Evolutionary conservation across 2,329 filamentous ascomycete genomes (phyloP), one percentile per base, ranked within the genome.

Genomic region (Magnaporthales sp.): DNA sequence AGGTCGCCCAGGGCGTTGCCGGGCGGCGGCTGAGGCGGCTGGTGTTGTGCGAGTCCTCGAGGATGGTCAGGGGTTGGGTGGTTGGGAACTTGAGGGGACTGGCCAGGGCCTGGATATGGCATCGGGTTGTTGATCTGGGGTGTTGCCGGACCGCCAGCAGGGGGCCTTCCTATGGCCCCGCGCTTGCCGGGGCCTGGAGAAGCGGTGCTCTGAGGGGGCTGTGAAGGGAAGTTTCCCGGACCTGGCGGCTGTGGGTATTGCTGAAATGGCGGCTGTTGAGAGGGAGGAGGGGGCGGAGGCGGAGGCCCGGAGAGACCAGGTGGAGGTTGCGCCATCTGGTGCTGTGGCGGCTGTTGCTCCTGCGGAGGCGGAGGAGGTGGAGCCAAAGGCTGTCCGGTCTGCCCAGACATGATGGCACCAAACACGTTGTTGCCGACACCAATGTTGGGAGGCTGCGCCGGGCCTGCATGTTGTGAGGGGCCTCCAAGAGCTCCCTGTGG

Each of bases 381-480:
- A 68, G 91, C 92, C 70, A 92, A 91, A 68, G 91, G 92, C 80
- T 94, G 92, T 73, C 89, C 91, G 69, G 86, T 88, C 77, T 89
- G 88, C 70, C 94, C 94, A 67, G 93, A 88, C 92, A 99, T 98
- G 75, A 98, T 97, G 67, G 92, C 93, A 71, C 92, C 93, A 75
- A 99, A 98, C 56, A 98, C 84, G 74, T 96, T 95, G 76, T 91
- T 94, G 29, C 94, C 93, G 74, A 96, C 91, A 30, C 93, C 92
- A 71, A 98, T 91, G 64, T 92, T 91, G 56, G 92, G 93, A 46
- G 95, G 94, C 78, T 95, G 92, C 63, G 91, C 89, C 67, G 92
- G 90, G 60, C 90, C 92, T 68, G 86, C 86, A 70, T 95, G 91
- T 74, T 90, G 89, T 68, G 89, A 86, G 56, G 89, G 88, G 19